These are phyloP conservation scores for Miscanthus sacchariflorus DNA, from an alignment of 202 grass and related monocot genomes.

Conservation along the genomic window DNA sequence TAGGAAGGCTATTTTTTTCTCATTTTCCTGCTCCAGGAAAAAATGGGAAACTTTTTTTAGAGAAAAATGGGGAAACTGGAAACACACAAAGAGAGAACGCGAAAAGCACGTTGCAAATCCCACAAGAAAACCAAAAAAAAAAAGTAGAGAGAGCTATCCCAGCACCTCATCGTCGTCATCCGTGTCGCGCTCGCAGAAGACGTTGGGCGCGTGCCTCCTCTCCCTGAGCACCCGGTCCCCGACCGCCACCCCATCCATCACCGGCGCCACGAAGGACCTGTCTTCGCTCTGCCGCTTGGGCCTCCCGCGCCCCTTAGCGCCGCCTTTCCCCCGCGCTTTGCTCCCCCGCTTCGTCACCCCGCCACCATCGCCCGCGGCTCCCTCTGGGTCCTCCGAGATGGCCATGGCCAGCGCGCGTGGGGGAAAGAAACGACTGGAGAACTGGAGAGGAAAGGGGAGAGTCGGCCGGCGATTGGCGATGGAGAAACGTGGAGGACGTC, in stretches of 20 bases:
- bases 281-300: not conserved
- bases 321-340: not conserved
- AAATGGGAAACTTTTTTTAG: too few relatives aligned
- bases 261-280: not conserved
- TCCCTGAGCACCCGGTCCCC: constrained; percentile 11
- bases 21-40: not conserved
- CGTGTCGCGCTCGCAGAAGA: not conserved
- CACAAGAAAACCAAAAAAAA: too few relatives aligned
- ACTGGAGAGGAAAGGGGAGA: not conserved
- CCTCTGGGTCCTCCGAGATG: constrained; percentile 19
- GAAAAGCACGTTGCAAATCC: not conserved
- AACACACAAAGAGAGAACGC: not conserved
- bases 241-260: not conserved
- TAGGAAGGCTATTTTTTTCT: not conserved
- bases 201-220: constrained; percentile 4
- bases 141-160: not conserved
- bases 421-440: not conserved
- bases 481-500: not conserved
- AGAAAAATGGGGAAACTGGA: not conserved
- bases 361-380: not conserved
- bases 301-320: not conserved
- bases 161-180: constrained; percentile 32
- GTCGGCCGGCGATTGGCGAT: not conserved
- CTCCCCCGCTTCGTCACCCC: not conserved
- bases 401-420: not conserved